Base-by-base conservation (phyloP, 176 grass and related monocot species). In the Oryza meridionalis region DNA sequence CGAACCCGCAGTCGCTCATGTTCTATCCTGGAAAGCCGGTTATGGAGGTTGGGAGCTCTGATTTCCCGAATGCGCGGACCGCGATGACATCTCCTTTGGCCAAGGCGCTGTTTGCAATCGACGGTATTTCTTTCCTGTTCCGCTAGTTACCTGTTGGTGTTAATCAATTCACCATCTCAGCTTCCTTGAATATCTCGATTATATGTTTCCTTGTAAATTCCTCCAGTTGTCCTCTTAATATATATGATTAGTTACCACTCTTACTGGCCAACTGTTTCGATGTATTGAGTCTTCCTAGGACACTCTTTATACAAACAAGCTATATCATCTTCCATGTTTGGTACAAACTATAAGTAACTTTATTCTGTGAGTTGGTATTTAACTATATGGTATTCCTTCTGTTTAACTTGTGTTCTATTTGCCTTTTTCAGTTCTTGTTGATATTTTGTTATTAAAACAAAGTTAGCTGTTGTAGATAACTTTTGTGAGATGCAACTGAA, bases 31-130 rank as follows among this genome's bases (percentile, higher is more conserved):
- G 91, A 51, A 99, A 99, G 79, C 90, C 90, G 1, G 88, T 99
- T 79, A 99, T 99, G 97, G 91, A 99, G 49, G 86, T 99, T 70
- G 97, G 97, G 78, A 99, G 97, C 87, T 85, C 91, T 33, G 93
- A 99, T 90, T 99, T 99, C 58, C 97, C 97, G 33, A 94, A 94
- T 84, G 84, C 91, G 77, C 88, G 93, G 21, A 43, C 88, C 0
- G 86, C 93, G 0, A 99, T 96, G 97, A 83, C 69, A 70, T 99
- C 97, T 21, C 93, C 97, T 65, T 73, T 99, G 51, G 97, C 93
- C 2, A 99, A 99, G 82, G 86, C 93, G 0, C 79, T 99, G 15
- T 99, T 94, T 80, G 83, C 31, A 0, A 94, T 99, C 9, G 91
- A 99, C 69, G 97, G 93, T 99, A 94, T 26, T 1, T 43, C 61